Base-by-base conservation (phyloP, 495 filamentous ascomycete genomes). In the Parachaetomium inaequale region DNA sequence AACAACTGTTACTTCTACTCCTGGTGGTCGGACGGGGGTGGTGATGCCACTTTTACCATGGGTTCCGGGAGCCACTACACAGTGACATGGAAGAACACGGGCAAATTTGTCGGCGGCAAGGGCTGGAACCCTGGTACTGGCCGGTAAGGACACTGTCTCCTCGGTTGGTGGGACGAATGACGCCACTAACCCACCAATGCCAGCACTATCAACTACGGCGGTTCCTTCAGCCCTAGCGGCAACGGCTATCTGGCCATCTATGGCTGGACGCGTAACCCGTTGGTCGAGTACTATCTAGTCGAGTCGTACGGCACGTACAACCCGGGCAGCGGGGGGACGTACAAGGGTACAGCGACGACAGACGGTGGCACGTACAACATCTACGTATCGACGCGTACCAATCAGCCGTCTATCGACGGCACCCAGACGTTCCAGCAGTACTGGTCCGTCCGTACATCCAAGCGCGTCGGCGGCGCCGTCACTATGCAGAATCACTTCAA, bases 331-430 rank as follows among this genome's bases (percentile, higher is more conserved):
- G 78, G 71, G 0, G 76, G 72, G 28, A 67, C 70, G 4, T 74
- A 78, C 69, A 80, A 78, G 67, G 86, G 85, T 50, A 81, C 75
- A 17, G 69, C 88, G 36, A 65, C 69, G 42, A 80, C 71, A 43
- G 87, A 89, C 72, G 87, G 86, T 49, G 72, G 72, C 21, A 82
- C 75, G 2, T 90, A 90, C 74, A 78, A 87, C 60, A 83, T 90
- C 72, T 85, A 83, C 75, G 72, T 78, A 62, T 77, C 78, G 29
- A 76, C 78, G 45, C 85, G 83, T 54, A 72, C 74, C 68, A 83
- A 89, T 73, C 76, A 84, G 72, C 82, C 82, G 10, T 79, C 76
- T 7, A 85, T 85, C 67, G 66, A 70, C 2, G 83, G 83, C 58
- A 84, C 80, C 23, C 61, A 67, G 1, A 85, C 81, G 43, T 84